Percentiles rank a stretch among this genome's conserved stretches.
Evolutionary conservation across 306 rosid genomes (phyloP).

Genomic region (Erythrophleum fordii): DNA sequence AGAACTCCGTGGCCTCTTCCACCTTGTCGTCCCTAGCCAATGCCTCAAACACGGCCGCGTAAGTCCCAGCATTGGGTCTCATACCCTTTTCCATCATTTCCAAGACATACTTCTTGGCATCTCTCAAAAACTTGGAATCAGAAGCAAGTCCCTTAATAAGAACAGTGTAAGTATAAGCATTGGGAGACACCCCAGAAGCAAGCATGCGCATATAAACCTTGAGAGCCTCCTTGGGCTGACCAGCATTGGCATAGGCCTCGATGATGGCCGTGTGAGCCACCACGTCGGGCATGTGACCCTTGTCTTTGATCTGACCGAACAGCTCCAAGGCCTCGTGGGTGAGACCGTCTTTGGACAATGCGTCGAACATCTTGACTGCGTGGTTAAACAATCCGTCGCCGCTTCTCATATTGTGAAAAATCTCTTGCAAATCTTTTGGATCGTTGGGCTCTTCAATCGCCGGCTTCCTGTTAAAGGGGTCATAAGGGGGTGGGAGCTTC

Average conservation of each 20-base stretch:
- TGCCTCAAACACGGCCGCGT: slow-evolving; percentile 62
- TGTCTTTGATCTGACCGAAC: slow-evolving; percentile 73
- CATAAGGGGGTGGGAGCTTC: slow-evolving; percentile 59
- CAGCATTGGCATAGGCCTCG: slow-evolving; percentile 72
- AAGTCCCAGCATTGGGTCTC: slow-evolving; percentile 68
- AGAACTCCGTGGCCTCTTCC: slow-evolving; percentile 59
- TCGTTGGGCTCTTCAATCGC: slow-evolving; percentile 58
- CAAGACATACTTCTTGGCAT: slow-evolving; percentile 58
- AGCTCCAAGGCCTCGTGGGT: slow-evolving; percentile 80
- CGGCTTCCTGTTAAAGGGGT: slow-evolving; percentile 73
- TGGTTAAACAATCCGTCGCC: slow-evolving; percentile 63
- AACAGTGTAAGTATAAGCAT: slow-evolving; percentile 70
- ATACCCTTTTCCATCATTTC: slow-evolving; percentile 78
- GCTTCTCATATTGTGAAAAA: slow-evolving; percentile 65
- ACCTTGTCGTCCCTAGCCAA: slow-evolving; percentile 49
- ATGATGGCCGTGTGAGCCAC: slow-evolving; percentile 75
- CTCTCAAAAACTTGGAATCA: slow-evolving; percentile 45
- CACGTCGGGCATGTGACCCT: slow-evolving; percentile 79
- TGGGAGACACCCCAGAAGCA: slow-evolving; percentile 69
- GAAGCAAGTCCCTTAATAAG: slow-evolving; percentile 61
- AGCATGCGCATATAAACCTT: slow-evolving; percentile 76
- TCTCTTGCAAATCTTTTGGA: slow-evolving; percentile 71
- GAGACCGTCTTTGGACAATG: slow-evolving; percentile 75
- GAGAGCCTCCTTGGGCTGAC: slow-evolving; percentile 65
- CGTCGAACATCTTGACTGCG: slow-evolving; percentile 94